phyloP scores from a whole-genome alignment of 2,329 filamentous ascomycete genomes.

The Cyanodermella asteris region DNA sequence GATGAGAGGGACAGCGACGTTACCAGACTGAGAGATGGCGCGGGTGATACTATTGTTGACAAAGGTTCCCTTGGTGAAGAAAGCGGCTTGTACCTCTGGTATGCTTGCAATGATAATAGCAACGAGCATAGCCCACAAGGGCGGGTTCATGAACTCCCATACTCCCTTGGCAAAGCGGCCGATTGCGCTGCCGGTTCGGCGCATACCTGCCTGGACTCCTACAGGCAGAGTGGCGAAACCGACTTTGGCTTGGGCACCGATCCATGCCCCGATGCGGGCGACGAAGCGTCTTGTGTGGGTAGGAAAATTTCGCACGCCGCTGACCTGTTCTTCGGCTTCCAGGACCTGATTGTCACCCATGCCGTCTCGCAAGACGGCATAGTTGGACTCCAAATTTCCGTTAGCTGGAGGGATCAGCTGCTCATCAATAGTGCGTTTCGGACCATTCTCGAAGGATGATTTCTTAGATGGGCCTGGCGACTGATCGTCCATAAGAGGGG shows the following conservation, averaged over 20 bases:
- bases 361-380: neutral
- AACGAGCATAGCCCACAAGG: constrained; percentile 86
- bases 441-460: too few species aligned
- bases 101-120: constrained; percentile 83
- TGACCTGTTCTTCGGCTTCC: constrained; percentile 10
- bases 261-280: constrained; percentile 2
- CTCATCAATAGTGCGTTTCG: too few species aligned
- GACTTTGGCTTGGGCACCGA: constrained; percentile 4
- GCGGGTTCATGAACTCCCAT: constrained; percentile 95
- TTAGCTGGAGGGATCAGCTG: too few species aligned
- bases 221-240: constrained; percentile 26
- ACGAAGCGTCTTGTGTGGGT: constrained; percentile 12
- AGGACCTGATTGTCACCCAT: neutral
- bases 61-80: constrained; percentile 78
- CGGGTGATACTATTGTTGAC: constrained; percentile 81
- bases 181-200: constrained; percentile 18
- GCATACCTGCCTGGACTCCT: constrained; percentile 28
- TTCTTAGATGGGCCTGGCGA: too few species aligned
- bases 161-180: constrained; percentile 40
- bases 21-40: constrained; percentile 63
- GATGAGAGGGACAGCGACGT: constrained; percentile 86
- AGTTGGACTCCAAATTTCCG: constrained; percentile 6
- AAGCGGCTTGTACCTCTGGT: constrained; percentile 57
- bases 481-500: too few species aligned
- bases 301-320: constrained; percentile 12